Evolutionary conservation across 345 rosid species (phyloP).

Genomic region (Arabis alpina): DNA sequence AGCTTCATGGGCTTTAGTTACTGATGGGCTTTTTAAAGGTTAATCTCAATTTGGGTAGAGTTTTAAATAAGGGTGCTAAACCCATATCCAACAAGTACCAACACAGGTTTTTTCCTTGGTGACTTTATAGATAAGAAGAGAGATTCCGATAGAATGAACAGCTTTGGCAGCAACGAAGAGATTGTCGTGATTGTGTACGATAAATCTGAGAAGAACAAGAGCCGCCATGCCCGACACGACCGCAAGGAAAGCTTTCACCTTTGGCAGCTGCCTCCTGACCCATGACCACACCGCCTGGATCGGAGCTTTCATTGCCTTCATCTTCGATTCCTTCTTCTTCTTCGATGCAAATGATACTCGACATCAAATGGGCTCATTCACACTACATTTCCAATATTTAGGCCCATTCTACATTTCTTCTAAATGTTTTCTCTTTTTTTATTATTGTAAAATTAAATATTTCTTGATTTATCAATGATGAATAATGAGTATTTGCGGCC

Average conservation of each 20-base stretch:
- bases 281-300: slow-evolving; percentile 72
- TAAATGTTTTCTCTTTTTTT: too few relatives aligned
- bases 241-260: slow-evolving; percentile 83
- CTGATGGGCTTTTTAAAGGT: too few relatives aligned
- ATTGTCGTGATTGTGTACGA: slow-evolving; percentile 90
- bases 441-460: too few relatives aligned
- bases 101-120: slow-evolving; percentile 91
- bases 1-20: too few relatives aligned
- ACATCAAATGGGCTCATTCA: too few relatives aligned
- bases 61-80: too few relatives aligned
- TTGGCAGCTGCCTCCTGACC: slow-evolving; percentile 88
- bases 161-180: slow-evolving; percentile 97
- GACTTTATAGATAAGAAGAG: slow-evolving; percentile 84
- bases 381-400: too few relatives aligned
- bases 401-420: too few relatives aligned
- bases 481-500: too few relatives aligned
- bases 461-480: too few relatives aligned
- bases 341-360: too few relatives aligned
- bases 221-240: slow-evolving; percentile 86
- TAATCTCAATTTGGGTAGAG: too few relatives aligned
- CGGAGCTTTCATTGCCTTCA: slow-evolving; percentile 58
- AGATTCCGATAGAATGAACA: slow-evolving; percentile 83
- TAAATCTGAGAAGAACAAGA: slow-evolving; percentile 74
- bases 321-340: slow-evolving; percentile 30
- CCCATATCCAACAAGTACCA: slow-evolving; percentile 43